Evolutionary conservation across 2,329 filamentous ascomycete genomes (phyloP).

Genomic region (Canariomyces notabilis): DNA sequence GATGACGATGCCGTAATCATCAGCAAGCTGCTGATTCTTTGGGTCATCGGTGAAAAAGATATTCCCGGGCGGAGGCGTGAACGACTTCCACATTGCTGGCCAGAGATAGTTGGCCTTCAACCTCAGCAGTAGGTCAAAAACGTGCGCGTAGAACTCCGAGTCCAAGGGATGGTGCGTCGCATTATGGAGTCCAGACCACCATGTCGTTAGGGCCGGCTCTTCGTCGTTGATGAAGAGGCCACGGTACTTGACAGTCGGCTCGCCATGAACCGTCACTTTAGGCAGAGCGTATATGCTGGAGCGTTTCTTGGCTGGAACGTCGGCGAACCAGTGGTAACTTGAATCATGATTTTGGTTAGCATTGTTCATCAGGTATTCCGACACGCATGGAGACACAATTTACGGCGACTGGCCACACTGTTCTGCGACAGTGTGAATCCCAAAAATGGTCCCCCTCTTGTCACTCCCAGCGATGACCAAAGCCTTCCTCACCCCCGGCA

Average conservation of each 20-base stretch:
- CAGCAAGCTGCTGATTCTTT: constrained; percentile 52
- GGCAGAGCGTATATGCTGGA: constrained; percentile 45
- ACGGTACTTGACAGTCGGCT: constrained; percentile 54
- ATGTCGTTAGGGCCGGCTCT: constrained; percentile 50
- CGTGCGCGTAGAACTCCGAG: constrained; percentile 53
- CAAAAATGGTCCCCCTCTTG: constrained; percentile 54
- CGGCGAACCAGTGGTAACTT: constrained; percentile 59
- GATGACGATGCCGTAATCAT: constrained; percentile 60
- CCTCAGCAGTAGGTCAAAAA: constrained; percentile 59
- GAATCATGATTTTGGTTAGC: too few species aligned
- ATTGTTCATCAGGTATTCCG: too few species aligned
- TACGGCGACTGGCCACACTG: constrained; percentile 60
- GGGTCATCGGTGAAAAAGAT: constrained; percentile 60
- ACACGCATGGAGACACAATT: too few species aligned
- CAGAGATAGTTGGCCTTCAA: constrained; percentile 61
- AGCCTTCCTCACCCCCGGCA: constrained; percentile 41
- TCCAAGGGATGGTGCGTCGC: constrained; percentile 43
- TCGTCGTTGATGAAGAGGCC: constrained; percentile 62
- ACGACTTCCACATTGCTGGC: constrained; percentile 60
- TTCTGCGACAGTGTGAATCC: constrained; percentile 55
- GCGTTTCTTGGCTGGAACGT: constrained; percentile 47
- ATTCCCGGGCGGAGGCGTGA: constrained; percentile 39
- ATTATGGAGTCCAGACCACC: constrained; percentile 50
- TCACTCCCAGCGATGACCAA: constrained; percentile 55
- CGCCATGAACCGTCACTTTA: constrained; percentile 42